Evolutionary conservation across 2,329 filamentous ascomycete genomes (phyloP).

Genomic region (Aureobasidium pullulans): DNA sequence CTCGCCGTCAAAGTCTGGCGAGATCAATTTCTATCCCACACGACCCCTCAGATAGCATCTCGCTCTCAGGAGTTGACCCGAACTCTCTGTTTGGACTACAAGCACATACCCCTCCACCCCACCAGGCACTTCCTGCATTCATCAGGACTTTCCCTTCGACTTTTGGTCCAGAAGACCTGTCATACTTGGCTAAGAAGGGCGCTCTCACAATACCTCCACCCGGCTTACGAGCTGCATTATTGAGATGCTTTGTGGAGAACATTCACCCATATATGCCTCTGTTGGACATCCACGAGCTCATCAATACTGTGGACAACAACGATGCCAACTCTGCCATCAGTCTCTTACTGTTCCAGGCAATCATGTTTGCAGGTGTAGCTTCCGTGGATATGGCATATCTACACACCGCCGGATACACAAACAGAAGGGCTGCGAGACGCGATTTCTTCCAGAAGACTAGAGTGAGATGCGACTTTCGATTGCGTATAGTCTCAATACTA

Average conservation of each 20-base stretch:
- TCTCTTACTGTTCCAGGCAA: conserved; percentile 81
- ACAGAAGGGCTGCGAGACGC: conserved; percentile 74
- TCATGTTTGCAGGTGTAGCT: conserved; percentile 88
- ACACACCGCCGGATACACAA: conserved; percentile 67
- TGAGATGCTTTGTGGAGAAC: conserved; percentile 78
- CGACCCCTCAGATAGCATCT: neutral
- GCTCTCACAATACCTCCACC: conserved; percentile 68
- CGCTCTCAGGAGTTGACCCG: neutral
- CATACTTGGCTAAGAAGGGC: conserved; percentile 76
- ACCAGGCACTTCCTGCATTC: conserved; percentile 53
- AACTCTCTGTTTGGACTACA: conserved; percentile 3
- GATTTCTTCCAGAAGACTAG: conserved; percentile 84
- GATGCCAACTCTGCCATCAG: conserved; percentile 69
- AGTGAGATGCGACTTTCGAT: conserved; percentile 44
- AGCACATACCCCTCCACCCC: conserved; percentile 17
- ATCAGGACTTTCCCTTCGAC: conserved; percentile 72
- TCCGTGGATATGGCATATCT: conserved; percentile 78
- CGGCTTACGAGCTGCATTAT: conserved; percentile 67
- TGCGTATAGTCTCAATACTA: neutral
- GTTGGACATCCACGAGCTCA: conserved; percentile 58
- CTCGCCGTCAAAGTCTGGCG: conserved; percentile 8
- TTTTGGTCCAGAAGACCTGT: conserved; percentile 73
- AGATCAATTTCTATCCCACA: conserved; percentile 12
- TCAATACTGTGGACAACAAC: conserved; percentile 53
- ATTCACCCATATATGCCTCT: conserved; percentile 93